Evolutionary conservation across 257 asterid genomes (phyloP), one percentile per base, ranked within the genome.

Genomic region (Lavandula angustifolia): DNA sequence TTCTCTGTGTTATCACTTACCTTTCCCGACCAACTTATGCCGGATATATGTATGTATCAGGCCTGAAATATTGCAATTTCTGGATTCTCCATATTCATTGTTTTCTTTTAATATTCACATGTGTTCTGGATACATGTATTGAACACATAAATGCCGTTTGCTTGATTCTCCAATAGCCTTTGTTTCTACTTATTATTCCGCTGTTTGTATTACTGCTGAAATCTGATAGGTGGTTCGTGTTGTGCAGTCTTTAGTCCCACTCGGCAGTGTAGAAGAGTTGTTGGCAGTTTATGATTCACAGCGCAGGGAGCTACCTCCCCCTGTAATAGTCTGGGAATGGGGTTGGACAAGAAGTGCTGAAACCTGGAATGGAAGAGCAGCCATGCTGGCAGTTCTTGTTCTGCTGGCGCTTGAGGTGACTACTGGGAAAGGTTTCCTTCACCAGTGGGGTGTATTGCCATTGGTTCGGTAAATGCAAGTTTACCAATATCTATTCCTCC

Each of bases 321-420:
- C 95, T 61, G 94, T 92, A 63, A 82, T 76, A 17, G 92, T 92
- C 51, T 92, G 99, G 99, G 80, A 92, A 73, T 92, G 99, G 99
- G 99, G 99, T 64, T 92, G 97, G 99, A 92, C 99, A 9, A 92
- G 85, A 87, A 92, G 97, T 76, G 99, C 99, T 42, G 99, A 92
- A 75, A 92, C 99, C 41, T 89, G 99, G 99, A 92, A 92, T 10
- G 99, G 99, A 66, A 85, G 99, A 76, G 96, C 94, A 33, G 99
- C 99, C 55, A 92, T 92, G 99, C 72, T 92, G 78, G 99, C 99
- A 2, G 97, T 92, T 50, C 82, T 89, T 54, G 81, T 84, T 62
- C 84, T 89, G 58, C 86, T 92, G 35, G 84, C 87, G 38, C 87
- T 89, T 9, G 99, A 92, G 79, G 95, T 92, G 54, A 85, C 96